Conservation (phyloP, 495 filamentous ascomycete species). For the Podospora comata region DNA sequence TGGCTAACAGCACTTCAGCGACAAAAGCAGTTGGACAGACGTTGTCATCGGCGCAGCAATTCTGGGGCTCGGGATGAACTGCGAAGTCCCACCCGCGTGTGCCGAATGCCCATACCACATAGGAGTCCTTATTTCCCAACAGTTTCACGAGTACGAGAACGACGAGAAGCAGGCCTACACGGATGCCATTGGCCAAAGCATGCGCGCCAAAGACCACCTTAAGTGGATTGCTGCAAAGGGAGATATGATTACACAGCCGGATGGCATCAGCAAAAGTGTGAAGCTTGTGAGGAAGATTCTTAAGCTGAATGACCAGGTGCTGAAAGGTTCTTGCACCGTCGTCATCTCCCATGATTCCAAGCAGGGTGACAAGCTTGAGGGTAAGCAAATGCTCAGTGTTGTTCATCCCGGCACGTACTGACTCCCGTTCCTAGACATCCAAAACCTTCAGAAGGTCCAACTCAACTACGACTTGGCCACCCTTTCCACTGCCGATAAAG, state of each 20-base stretch:
- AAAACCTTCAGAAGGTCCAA: not conserved
- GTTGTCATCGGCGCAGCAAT: not conserved
- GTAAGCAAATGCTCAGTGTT: not conserved
- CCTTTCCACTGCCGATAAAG: not conserved
- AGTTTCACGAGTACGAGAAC: slow-evolving; percentile 2
- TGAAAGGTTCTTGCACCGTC: not conserved
- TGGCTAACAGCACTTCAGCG: not conserved
- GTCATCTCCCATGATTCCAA: not conserved
- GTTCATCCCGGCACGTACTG: not conserved
- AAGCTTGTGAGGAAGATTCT: slow-evolving; percentile 1
- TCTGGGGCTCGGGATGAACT: not conserved
- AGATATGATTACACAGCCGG: not conserved
- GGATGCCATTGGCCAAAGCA: not conserved
- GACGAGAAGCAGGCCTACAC: not conserved
- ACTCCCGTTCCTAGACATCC: not conserved
- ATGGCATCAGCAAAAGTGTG: not conserved
- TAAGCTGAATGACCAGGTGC: not conserved
- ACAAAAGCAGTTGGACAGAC: slow-evolving; percentile 2
- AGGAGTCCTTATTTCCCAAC: not conserved
- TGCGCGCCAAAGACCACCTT: slow-evolving; percentile 1
- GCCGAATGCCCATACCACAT: not conserved
- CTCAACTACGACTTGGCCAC: not conserved
- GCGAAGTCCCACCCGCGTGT: not conserved
- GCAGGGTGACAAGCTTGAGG: not conserved
- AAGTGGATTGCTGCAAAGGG: not conserved